A percentile compares a stretch with the other conserved stretches of the same genome.
Conservation (phyloP, 1,284 basidiomycete genomes). For the Marasmius fiardii region DNA sequence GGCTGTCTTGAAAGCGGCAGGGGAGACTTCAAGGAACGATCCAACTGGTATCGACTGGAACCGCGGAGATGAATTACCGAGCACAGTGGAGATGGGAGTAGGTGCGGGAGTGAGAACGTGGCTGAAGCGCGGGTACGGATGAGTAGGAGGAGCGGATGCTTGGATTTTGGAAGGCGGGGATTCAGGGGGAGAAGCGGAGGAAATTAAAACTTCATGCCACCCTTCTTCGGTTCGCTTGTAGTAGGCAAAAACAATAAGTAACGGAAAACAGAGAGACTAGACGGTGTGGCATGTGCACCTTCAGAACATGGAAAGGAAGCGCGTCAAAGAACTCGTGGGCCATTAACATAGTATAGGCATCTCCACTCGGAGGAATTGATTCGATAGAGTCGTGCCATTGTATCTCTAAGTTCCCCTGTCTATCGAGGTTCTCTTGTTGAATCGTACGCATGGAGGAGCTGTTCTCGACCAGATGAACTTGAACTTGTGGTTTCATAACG, state of each 20-base stretch:
- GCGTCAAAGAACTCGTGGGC: conserved; percentile 99
- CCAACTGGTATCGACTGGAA: conserved; percentile 68
- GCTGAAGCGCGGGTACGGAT: conserved; percentile 51
- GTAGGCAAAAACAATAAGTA: conserved; percentile 1
- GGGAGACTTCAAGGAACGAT: conserved; percentile 76
- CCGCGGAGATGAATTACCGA: conserved; percentile 68
- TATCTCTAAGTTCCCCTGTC: conserved; percentile 32
- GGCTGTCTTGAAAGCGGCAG: conserved; percentile 65
- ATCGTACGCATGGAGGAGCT: conserved; percentile 63
- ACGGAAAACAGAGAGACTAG: not conserved
- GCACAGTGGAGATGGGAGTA: conserved; percentile 62
- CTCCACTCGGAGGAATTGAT: conserved; percentile 51
- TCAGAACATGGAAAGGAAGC: conserved; percentile 87
- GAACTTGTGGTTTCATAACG: conserved; percentile 38
- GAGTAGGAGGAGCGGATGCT: conserved; percentile 10
- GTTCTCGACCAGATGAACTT: conserved; percentile 80
- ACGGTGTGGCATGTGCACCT: conserved; percentile 47
- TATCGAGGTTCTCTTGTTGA: conserved; percentile 57
- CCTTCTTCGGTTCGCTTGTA: conserved; percentile 72
- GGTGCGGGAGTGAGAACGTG: conserved; percentile 67
- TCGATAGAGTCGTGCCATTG: conserved; percentile 79
- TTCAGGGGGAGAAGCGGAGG: conserved; percentile 8
- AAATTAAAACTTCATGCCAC: conserved; percentile 87
- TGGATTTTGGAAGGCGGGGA: conserved; percentile 9
- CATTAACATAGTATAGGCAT: conserved; percentile 80